Conservation (phyloP, 345 rosid species). For the Acer yangbiense region DNA sequence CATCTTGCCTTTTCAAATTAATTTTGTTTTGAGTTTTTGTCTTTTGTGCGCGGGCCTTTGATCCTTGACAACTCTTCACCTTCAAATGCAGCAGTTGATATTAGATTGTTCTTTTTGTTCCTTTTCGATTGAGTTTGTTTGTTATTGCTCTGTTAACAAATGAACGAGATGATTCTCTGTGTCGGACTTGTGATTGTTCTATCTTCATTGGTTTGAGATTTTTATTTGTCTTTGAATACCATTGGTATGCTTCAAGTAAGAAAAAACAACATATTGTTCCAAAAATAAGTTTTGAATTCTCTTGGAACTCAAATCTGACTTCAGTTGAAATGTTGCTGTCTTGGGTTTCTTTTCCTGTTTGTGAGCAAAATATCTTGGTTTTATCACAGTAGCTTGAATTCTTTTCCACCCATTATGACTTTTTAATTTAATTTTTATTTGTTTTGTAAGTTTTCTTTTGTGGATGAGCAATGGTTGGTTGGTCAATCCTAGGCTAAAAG, state of each 20-base stretch:
- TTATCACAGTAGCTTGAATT: too few species aligned
- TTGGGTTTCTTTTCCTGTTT: neutral
- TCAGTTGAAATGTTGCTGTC: neutral
- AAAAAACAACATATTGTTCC: too few species aligned
- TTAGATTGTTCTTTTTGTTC: neutral
- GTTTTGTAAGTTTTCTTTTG: neutral
- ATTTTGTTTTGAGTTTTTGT: too few species aligned
- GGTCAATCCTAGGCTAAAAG: too few species aligned
- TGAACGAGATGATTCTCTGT: too few species aligned
- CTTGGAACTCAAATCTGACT: neutral
- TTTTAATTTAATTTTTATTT: neutral
- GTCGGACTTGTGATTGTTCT: too few species aligned
- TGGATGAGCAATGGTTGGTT: too few species aligned
- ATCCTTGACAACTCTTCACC: neutral
- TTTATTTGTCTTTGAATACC: too few species aligned
- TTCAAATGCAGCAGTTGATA: neutral
- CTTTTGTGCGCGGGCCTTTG: neutral
- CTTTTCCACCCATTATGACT: too few species aligned
- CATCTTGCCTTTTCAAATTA: too few species aligned
- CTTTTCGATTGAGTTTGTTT: neutral
- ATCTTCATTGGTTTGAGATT: too few species aligned
- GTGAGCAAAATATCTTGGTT: neutral
- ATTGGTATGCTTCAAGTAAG: too few species aligned
- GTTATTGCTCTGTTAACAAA: neutral
- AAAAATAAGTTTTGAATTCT: neutral